Base-by-base conservation (phyloP, 306 rosid species). In the Dalbergia cochinchinensis region DNA sequence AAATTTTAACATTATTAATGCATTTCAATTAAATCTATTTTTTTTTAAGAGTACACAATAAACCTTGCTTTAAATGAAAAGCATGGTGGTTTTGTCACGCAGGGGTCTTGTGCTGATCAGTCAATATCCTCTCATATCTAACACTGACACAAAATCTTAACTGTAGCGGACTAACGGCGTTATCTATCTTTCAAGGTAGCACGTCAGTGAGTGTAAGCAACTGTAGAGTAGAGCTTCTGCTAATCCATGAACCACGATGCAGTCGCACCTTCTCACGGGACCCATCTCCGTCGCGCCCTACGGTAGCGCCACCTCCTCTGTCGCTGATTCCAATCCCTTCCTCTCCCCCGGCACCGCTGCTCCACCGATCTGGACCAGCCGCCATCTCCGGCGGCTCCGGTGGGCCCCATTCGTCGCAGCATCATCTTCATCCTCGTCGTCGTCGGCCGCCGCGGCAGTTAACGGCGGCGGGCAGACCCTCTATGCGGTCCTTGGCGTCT, bases 401-500 rank as follows among this genome's bases (percentile, higher is more conserved):
- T 19, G 80, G 79, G 15, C 41, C 68, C 77, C 80, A 19, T 84
- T 81, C 59, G 44, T 76, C 15, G 77, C 84, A 20, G 78, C 83
- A 4, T 54, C 60, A 54, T 54, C 85, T 3, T 47, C 76, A 15
- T 55, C 67, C 1, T 66, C 74, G 6, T 76, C 86, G 3, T 79
- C 81, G 3, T 78, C 91, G 1, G 74, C 94, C 20, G 11, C 84
- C 3, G 77, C 89, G 0, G 84, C 89, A 26, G 50, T 79, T 70
- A 79, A 85, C 73, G 83, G 82, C 64, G 74, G 85, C n/a, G 74
- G 84, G n/a, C 90, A 69, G 79, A 88, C 83, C 75, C 92, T 88
- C 85, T 92, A 94, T 86, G 69, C 83, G 35, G 87, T 94, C 1
- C 84, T 94, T 71, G 95, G 97, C 63, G 82, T 94, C 74, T 9